phyloP scores from a whole-genome alignment of 257 asterid species.

The Solanum peruvianum region DNA sequence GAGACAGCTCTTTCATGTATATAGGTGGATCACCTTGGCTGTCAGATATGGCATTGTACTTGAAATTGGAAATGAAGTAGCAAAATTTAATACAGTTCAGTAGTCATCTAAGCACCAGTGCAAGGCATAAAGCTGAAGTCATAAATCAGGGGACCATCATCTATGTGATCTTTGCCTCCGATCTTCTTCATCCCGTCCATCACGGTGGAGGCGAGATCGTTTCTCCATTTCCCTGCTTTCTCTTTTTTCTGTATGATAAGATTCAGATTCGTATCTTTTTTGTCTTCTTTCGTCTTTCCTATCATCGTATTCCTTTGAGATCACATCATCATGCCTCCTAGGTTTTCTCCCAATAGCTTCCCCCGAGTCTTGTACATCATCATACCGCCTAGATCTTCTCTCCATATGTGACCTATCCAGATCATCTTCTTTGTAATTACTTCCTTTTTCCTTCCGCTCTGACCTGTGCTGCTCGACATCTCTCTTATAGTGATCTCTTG shows the following conservation, averaged over 20 bases:
- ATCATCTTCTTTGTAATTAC: constrained; percentile 5
- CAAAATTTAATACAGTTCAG: not conserved
- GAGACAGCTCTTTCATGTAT: not conserved
- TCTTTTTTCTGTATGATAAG: constrained; percentile 22
- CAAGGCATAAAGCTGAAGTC: not conserved
- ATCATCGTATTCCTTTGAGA: constrained; percentile 27
- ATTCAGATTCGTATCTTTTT: constrained; percentile 30
- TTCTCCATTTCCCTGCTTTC: constrained; percentile 26
- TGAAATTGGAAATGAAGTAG: not conserved
- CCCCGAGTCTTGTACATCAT: constrained; percentile 9
- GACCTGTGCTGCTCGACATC: constrained; percentile 8
- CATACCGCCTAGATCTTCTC: constrained; percentile 28
- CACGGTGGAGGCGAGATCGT: not conserved
- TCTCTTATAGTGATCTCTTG: constrained; percentile 19
- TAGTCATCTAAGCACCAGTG: not conserved
- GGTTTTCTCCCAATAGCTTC: constrained; percentile 29
- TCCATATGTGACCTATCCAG: constrained; percentile 14
- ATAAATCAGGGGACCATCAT: not conserved
- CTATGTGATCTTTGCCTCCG: not conserved
- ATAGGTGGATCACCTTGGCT: not conserved
- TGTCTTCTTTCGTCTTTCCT: constrained; percentile 30
- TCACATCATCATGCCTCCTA: constrained; percentile 20
- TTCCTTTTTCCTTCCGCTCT: constrained; percentile 9
- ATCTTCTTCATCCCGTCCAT: not conserved
- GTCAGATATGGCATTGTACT: not conserved